A percentile compares a stretch with the other conserved stretches of the same genome.
phyloP scores from a whole-genome alignment of 768 basidiomycete species.

The Guyanaporus albipodus region DNA sequence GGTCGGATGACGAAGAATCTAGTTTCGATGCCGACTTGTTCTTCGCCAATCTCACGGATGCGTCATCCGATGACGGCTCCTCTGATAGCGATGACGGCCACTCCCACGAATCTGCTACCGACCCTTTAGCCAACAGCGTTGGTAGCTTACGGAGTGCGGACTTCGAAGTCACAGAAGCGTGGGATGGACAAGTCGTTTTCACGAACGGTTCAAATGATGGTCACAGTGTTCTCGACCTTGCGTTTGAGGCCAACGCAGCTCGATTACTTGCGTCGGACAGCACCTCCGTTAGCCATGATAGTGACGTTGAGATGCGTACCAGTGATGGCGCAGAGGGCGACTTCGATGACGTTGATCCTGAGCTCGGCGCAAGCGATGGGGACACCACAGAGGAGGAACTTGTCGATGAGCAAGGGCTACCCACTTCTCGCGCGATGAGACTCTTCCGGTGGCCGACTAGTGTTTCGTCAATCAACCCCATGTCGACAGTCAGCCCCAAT shows the following conservation, averaged over 20 bases:
- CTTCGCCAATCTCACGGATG: conserved; percentile 72
- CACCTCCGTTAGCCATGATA: conserved; percentile 46
- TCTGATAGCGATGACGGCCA: conserved; percentile 46
- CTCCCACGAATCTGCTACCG: conserved; percentile 33
- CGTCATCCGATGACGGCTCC: conserved; percentile 36
- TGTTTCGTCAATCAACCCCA: conserved; percentile 65
- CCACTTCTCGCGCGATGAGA: conserved; percentile 71
- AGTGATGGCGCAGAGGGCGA: conserved; percentile 31
- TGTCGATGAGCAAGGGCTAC: conserved; percentile 68
- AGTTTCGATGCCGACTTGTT: conserved; percentile 82
- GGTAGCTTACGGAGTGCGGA: conserved; percentile 34
- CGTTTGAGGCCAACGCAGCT: conserved; percentile 63
- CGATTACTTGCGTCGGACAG: conserved; percentile 48
- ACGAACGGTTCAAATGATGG: conserved; percentile 57
- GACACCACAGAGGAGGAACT: conserved; percentile 85
- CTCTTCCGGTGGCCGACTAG: conserved; percentile 63
- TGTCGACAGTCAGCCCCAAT: conserved; percentile 66
- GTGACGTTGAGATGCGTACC: conserved; percentile 47
- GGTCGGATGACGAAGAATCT: conserved; percentile 76
- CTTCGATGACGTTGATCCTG: conserved; percentile 43
- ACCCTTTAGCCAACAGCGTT: conserved; percentile 24
- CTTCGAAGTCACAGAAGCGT: conserved; percentile 66
- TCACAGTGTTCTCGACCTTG: conserved; percentile 54
- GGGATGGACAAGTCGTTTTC: conserved; percentile 74
- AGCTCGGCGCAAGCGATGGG: conserved; percentile 54